Conservation (phyloP, 192 early-diverging fungal genomes). For the Coemansia sp. region DNA sequence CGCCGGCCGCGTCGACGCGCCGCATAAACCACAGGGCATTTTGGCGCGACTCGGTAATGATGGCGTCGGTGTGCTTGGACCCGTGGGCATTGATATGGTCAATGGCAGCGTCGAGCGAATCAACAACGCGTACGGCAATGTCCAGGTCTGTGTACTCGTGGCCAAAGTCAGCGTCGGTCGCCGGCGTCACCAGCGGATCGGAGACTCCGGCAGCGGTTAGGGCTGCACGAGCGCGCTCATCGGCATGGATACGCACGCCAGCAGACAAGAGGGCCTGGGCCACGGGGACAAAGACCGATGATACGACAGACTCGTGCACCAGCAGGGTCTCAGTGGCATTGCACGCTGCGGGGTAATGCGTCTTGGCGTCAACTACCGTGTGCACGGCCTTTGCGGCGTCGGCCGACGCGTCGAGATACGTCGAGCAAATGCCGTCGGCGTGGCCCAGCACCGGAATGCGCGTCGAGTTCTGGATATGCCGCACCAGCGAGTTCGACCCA, state of each 20-base stretch:
- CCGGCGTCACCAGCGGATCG: slow-evolving; percentile 14
- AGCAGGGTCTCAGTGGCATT: slow-evolving; percentile 92
- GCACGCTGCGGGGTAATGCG: slow-evolving; percentile 93
- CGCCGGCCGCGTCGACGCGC: slow-evolving; percentile 93
- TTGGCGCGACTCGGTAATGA: slow-evolving; percentile 76
- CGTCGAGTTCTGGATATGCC: slow-evolving; percentile 88
- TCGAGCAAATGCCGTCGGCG: slow-evolving; percentile 95
- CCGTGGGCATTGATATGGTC: slow-evolving; percentile 92
- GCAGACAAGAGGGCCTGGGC: slow-evolving; percentile 59
- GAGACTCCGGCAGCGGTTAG: slow-evolving; percentile 26
- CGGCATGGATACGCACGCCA: slow-evolving; percentile 63
- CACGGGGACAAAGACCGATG: slow-evolving; percentile 55
- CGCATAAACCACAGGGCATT: slow-evolving; percentile 85
- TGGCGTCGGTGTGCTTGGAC: slow-evolving; percentile 93
- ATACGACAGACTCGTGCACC: slow-evolving; percentile 63
- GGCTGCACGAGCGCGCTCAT: slow-evolving; percentile 54
- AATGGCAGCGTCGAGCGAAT: slow-evolving; percentile 74
- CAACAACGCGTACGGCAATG: slow-evolving; percentile 80
- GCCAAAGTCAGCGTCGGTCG: slow-evolving; percentile 66
- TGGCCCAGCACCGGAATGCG: slow-evolving; percentile 99
- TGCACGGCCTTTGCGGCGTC: slow-evolving; percentile 74
- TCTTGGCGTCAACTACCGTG: slow-evolving; percentile 91
- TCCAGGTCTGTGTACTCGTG: slow-evolving; percentile 90
- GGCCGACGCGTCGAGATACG: slow-evolving; percentile 81
- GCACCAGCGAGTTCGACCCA: slow-evolving; percentile 88